Evolutionary conservation across 1,284 basidiomycete species (phyloP).

Genomic region (Microbotryomycetes sp.): DNA sequence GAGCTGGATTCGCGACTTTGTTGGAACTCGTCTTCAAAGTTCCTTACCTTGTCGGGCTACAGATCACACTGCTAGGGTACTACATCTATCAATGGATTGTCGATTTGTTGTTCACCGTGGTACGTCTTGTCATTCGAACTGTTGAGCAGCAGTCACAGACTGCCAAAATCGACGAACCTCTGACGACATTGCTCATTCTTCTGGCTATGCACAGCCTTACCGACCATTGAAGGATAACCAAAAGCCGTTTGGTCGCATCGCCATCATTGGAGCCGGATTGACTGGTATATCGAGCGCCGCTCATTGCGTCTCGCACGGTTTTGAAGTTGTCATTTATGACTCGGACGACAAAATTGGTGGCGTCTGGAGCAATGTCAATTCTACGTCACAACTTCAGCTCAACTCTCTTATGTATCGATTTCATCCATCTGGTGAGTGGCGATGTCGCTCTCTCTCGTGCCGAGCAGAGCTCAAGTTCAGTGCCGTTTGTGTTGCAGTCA

Average conservation of each 20-base stretch:
- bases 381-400: slow-evolving; percentile 56
- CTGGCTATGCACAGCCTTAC: not conserved
- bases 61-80: not conserved
- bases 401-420: slow-evolving; percentile 56
- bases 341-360: slow-evolving; percentile 42
- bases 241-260: slow-evolving; percentile 48
- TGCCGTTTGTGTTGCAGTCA: slow-evolving; percentile 38
- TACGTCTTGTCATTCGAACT: not conserved
- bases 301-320: slow-evolving; percentile 49
- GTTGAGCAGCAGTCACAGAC: not conserved
- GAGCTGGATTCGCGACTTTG: not conserved
- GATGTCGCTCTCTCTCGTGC: not conserved
- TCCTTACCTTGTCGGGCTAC: not conserved
- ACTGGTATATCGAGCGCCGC: slow-evolving; percentile 23
- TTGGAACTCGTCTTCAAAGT: not conserved
- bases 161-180: not conserved
- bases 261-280: slow-evolving; percentile 49
- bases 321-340: slow-evolving; percentile 42
- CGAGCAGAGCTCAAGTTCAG: not conserved
- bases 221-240: not conserved
- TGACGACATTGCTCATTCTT: not conserved
- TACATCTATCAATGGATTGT: not conserved
- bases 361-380: slow-evolving; percentile 59
- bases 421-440: slow-evolving; percentile 44
- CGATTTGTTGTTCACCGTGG: not conserved